Evolutionary conservation across 495 filamentous ascomycete species (phyloP).

Genomic region (Daldinia grandis): DNA sequence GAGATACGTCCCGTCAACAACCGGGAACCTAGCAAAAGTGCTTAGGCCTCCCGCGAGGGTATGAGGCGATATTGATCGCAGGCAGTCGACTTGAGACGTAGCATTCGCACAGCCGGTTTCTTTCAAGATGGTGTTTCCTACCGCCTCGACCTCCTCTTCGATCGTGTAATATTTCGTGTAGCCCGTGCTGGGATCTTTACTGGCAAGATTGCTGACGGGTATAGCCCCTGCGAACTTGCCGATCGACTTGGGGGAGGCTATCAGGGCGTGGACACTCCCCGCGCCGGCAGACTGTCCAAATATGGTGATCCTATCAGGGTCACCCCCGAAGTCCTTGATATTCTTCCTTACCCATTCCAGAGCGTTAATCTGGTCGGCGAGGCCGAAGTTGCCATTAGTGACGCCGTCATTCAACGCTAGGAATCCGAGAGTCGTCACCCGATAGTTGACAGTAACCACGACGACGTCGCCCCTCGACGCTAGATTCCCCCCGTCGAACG

Average conservation of each 20-base stretch:
- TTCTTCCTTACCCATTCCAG: conserved; percentile 72
- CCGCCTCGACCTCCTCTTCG: background rate
- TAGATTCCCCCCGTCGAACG: conserved; percentile 57
- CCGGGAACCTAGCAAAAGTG: background rate
- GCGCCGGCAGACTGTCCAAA: conserved; percentile 66
- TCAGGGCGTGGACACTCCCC: conserved; percentile 60
- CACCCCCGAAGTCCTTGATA: conserved; percentile 68
- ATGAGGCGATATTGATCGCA: conserved; percentile 52
- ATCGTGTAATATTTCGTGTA: background rate
- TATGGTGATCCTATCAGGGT: conserved; percentile 66
- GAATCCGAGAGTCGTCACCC: conserved; percentile 70
- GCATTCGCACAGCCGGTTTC: conserved; percentile 54
- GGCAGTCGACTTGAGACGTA: conserved; percentile 55
- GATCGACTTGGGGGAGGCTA: conserved; percentile 60
- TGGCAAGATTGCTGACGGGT: conserved; percentile 58
- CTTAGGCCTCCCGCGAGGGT: conserved; percentile 33
- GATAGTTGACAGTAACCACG: conserved; percentile 71
- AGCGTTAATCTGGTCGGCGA: conserved; percentile 65
- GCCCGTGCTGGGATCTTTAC: conserved; percentile 54
- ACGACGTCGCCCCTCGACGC: conserved; percentile 65
- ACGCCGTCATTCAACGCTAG: conserved; percentile 54
- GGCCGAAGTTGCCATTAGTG: conserved; percentile 64
- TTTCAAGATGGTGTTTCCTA: conserved; percentile 46
- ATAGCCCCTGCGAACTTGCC: conserved; percentile 62
- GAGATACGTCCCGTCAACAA: background rate